Evolutionary conservation across 805 yeast genomes (phyloP).

Genomic region (Pichia sporocuriosa): DNA sequence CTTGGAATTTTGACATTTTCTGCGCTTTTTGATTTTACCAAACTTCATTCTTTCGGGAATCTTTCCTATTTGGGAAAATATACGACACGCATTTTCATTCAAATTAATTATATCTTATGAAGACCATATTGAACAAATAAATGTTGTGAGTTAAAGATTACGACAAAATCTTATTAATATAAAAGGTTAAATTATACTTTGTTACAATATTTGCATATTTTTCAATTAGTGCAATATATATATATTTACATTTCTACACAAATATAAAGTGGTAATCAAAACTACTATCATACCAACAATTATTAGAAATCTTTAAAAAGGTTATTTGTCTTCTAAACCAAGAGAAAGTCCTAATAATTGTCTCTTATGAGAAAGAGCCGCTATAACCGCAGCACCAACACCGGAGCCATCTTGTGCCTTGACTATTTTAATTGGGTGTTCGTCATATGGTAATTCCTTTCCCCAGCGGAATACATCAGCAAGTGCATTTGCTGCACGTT

Average conservation of each 20-base stretch:
- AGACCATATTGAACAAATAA: too few species aligned
- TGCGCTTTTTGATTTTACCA: too few species aligned
- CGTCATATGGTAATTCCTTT: slow-evolving; percentile 30
- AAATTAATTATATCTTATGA: too few species aligned
- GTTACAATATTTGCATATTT: background rate
- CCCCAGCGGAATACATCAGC: slow-evolving; percentile 89
- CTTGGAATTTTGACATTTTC: too few species aligned
- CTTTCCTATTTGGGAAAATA: too few species aligned
- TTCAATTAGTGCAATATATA: background rate
- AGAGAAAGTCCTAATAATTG: slow-evolving; percentile 62
- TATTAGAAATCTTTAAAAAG: too few species aligned
- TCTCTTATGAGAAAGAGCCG: slow-evolving; percentile 86
- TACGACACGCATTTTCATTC: too few species aligned
- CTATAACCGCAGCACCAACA: slow-evolving; percentile 97
- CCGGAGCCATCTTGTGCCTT: slow-evolving; percentile 99
- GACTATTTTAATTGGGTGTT: slow-evolving; percentile 77
- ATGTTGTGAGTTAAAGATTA: background rate
- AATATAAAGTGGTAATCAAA: background rate
- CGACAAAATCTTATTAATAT: background rate
- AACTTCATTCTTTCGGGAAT: too few species aligned
- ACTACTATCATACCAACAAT: too few species aligned
- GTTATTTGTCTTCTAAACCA: slow-evolving; percentile 34
- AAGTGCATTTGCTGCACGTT: slow-evolving; percentile 87
- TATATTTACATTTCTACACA: background rate
- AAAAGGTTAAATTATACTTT: too few species aligned